Evolutionary conservation across 2,329 filamentous ascomycete genomes (phyloP), one percentile per base, ranked within the genome.

Genomic region (Metarhizium anisopliae): DNA sequence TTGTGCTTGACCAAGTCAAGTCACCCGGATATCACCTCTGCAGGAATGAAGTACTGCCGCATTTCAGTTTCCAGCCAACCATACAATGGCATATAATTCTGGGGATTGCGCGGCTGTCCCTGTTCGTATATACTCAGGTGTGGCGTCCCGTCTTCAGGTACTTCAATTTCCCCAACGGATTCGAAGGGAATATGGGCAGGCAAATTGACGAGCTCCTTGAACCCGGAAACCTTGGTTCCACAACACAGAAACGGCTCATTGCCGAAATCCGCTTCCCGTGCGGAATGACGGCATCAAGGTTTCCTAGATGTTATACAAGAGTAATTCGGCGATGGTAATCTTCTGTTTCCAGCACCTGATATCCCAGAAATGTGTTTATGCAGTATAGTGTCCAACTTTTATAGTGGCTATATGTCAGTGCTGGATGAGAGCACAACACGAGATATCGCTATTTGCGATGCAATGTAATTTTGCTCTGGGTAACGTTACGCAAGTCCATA

Each of bases 401-500:
- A 40, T 40, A 11, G 45, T 30, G 45, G 7, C 8, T 18, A 14
- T 16, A 10, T 30, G 20, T 30, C 7, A 49, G 30, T 16, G 25
- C 45, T 49, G 5, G 20, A 11, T 40, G 38, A 16, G 13, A 4
- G 25, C 25, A 30, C 8, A 30, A 49, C 45, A 18, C 20, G 45
- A 49, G 20, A 16, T 30, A n/a, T 30, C 14, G 10, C 11, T 30
- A n/a, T 49, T 45, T 30, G 45, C 45, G 13, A 30, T 49, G 25
- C 10, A 2, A 49, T 49, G 25, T 30, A 30, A 18, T 47, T 25
- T 10, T 10, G 10, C 4, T 53, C 30, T 52, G 55, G n/a, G 50
- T 50, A 45, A 57, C 53, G 56, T 55, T 40, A 38, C 56, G 40
- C 56, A 49, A 50, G 36, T 42, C 2, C 35, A n/a, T 25, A 47